A percentile compares a stretch with the other conserved stretches of the same genome.
Evolutionary conservation across 306 rosid species (phyloP).

Genomic region (Carpinus fangiana): DNA sequence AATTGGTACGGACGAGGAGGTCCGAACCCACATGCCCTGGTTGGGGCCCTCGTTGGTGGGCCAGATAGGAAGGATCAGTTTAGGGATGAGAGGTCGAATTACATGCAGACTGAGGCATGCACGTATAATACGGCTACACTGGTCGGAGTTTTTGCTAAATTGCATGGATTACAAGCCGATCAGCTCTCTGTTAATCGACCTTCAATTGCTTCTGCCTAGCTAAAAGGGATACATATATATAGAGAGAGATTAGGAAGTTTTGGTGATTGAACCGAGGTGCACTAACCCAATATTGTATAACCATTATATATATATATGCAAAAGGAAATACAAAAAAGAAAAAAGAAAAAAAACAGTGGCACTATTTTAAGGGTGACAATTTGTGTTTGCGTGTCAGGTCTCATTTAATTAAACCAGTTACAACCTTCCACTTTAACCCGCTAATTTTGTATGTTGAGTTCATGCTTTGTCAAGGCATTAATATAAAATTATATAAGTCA

Average conservation of each 20-base stretch:
- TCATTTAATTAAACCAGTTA: too few species aligned
- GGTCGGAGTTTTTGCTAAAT: slow-evolving; percentile 70
- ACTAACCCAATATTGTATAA: neutral
- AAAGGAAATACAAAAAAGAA: neutral
- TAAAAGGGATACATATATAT: neutral
- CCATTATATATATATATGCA: neutral
- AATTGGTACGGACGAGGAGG: slow-evolving; percentile 51
- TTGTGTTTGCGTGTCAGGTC: too few species aligned
- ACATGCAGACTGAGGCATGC: slow-evolving; percentile 77
- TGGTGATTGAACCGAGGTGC: neutral
- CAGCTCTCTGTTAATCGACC: neutral
- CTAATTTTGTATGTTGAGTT: too few species aligned
- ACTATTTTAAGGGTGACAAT: too few species aligned
- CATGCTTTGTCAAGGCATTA: too few species aligned
- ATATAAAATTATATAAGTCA: too few species aligned
- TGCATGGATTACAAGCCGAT: slow-evolving; percentile 27
- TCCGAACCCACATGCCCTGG: slow-evolving; percentile 59
- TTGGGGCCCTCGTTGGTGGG: slow-evolving; percentile 85
- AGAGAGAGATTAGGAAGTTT: neutral
- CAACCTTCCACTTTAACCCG: too few species aligned
- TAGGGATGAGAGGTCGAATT: slow-evolving; percentile 62
- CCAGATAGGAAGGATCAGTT: slow-evolving; percentile 58
- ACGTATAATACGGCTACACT: slow-evolving; percentile 77
- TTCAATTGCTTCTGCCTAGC: slow-evolving; percentile 22
- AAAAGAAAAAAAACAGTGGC: too few species aligned